Conservation (phyloP, 1,284 basidiomycete genomes). For the Tetrapyrgos nigripes region DNA sequence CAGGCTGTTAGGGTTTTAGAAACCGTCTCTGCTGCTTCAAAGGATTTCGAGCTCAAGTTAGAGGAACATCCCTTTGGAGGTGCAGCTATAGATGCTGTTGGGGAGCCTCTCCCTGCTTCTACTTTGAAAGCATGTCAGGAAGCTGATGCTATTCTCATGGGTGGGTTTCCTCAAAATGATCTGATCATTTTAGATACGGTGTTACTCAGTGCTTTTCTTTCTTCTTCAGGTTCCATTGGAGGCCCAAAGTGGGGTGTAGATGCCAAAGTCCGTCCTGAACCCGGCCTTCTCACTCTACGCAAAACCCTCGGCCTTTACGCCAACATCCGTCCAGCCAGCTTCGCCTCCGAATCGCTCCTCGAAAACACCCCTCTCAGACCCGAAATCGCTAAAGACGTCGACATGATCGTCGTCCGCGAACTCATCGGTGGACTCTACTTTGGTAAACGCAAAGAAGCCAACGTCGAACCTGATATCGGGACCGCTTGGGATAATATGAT, state of each 20-base stretch:
- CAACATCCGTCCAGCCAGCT: constrained; percentile 97
- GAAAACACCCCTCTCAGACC: constrained; percentile 93
- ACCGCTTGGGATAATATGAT: constrained; percentile 91
- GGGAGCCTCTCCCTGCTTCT: constrained; percentile 84
- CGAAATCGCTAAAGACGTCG: constrained; percentile 84
- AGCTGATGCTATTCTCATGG: constrained; percentile 93
- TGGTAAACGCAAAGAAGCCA: constrained; percentile 91
- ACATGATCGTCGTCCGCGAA: constrained; percentile 96
- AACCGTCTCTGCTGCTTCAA: constrained; percentile 67
- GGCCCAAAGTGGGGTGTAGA: constrained; percentile 98
- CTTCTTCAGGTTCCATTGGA: constrained; percentile 90
- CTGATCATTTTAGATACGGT: constrained; percentile 3
- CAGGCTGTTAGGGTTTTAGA: constrained; percentile 91
- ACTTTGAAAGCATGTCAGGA: constrained; percentile 89
- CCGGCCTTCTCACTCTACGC: constrained; percentile 90
- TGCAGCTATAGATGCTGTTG: constrained; percentile 88
- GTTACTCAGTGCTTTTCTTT: neutral
- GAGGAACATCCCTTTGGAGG: constrained; percentile 90
- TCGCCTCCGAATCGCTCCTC: constrained; percentile 91
- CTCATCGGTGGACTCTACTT: constrained; percentile 96
- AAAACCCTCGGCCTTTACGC: constrained; percentile 96
- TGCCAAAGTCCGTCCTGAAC: constrained; percentile 93
- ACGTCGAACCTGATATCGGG: constrained; percentile 63
- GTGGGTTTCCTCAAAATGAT: constrained; percentile 46
- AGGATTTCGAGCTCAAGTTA: constrained; percentile 77